phyloP scores from a whole-genome alignment of 2,329 filamentous ascomycete genomes.

The Apiospora saccharicola region DNA sequence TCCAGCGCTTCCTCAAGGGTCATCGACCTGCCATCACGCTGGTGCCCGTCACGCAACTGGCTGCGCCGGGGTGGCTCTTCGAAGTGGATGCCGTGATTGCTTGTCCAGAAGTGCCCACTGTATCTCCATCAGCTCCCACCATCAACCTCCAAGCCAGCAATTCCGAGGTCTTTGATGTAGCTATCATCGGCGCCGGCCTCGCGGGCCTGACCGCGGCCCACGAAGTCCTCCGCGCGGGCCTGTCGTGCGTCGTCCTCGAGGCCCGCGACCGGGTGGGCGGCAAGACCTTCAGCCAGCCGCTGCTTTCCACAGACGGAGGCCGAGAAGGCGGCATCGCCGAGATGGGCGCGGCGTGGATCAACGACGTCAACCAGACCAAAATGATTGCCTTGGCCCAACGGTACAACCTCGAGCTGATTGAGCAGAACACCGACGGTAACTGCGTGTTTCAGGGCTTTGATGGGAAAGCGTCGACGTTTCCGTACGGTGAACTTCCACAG shows the following conservation, averaged over 20 bases:
- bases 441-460: constrained; percentile 40
- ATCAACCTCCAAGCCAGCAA: too few relatives aligned
- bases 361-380: constrained; percentile 58
- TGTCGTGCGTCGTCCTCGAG: constrained; percentile 55
- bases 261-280: constrained; percentile 59
- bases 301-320: constrained; percentile 36
- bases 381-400: constrained; percentile 50
- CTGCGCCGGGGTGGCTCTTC: constrained; percentile 48
- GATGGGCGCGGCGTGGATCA: constrained; percentile 67
- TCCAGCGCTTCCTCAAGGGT: constrained; percentile 46
- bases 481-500: constrained; percentile 32
- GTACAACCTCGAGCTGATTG: constrained; percentile 52
- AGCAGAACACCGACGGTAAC: constrained; percentile 56
- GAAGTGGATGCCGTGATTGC: constrained; percentile 52
- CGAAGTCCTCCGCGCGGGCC: constrained; percentile 44
- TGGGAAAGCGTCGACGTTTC: constrained; percentile 30
- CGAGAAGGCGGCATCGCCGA: constrained; percentile 52
- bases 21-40: constrained; percentile 53
- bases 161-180: constrained; percentile 33
- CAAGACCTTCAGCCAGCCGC: constrained; percentile 52
- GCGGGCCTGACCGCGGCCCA: constrained; percentile 47
- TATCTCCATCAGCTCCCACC: background rate
- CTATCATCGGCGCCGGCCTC: constrained; percentile 56
- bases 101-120: constrained; percentile 27
- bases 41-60: constrained; percentile 50